Base-by-base conservation (phyloP, 2,329 filamentous ascomycete genomes). In the Fusarium drepaniforme region DNA sequence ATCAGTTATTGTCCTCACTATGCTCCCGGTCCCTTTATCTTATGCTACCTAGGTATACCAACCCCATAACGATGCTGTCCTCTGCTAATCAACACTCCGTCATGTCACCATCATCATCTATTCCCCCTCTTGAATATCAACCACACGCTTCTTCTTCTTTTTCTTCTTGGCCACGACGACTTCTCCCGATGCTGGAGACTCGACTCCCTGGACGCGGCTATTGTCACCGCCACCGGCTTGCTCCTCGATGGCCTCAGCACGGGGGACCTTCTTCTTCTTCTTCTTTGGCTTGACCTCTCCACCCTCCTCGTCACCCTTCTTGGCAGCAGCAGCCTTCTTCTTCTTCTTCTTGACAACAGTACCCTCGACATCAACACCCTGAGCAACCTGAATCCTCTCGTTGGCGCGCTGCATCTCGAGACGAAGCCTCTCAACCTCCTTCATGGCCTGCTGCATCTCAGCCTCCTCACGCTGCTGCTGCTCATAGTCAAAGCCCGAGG, bases 351-450 rank as follows among this genome's bases (percentile, higher is more conserved):
- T 93, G 5, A 95, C 90, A 3, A 93, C 88, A 0, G 88, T 90
- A 1, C 91, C 92, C 78, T 93, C 93, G 4, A 85, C 87, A 57
- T 90, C 88, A 33, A 92, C 90, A n/a, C 92, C 92, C 77, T 92
- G 90, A 25, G 92, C 91, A 23, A 92, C 90, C 76, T 93, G 89
- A 42, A 96, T 92, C 66, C 93, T 86, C 84, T 96, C 94, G 78
- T 93, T 94, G 42, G 92, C 92, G 67, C 93, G 86, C 84, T 96
- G 94, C 95, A 98, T 98, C 84, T 98, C 94, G 67, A 98, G 86
- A 63, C 97, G 88, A 69, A 97, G 85, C 62, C 92, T 88, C 85
- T 98, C 96, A 4, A 99, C 94, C 82, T 98, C 94, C 81, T 93
- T 92, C 87, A 98, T 91, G 11, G 96, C 97, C 79, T 91, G 91